These are phyloP conservation scores for Lathyrus aphaca DNA, from an alignment of 306 rosid species.

Conservation along the genomic window DNA sequence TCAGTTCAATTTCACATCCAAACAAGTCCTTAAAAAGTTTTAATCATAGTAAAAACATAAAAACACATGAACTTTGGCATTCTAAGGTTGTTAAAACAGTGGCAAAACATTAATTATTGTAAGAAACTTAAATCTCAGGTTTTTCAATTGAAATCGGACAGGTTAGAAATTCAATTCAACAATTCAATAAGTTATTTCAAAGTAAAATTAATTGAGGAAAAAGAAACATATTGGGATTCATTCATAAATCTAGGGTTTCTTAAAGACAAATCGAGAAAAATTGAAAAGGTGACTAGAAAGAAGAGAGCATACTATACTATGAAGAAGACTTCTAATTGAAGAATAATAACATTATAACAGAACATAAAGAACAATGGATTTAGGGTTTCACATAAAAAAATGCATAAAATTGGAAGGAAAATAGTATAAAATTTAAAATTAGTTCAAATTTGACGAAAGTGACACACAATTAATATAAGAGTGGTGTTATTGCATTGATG, in stretches of 20 bases:
- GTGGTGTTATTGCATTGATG: neutral
- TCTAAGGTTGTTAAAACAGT: neutral
- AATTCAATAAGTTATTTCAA: too few species aligned
- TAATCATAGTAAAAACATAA: neutral
- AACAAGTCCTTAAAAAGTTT: neutral
- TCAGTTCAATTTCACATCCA: neutral
- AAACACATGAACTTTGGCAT: neutral
- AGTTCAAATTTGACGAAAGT: neutral
- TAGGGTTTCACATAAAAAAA: constrained; percentile 3
- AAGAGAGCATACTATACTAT: too few species aligned
- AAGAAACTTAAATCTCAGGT: too few species aligned
- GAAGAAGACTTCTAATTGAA: neutral
- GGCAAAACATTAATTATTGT: neutral
- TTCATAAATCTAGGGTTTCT: too few species aligned
- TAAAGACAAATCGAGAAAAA: too few species aligned
- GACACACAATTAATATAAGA: neutral
- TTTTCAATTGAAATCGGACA: too few species aligned
- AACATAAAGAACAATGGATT: neutral
- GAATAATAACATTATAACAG: neutral
- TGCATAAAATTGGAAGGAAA: constrained; percentile 12
- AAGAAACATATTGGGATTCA: too few species aligned
- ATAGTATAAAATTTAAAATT: neutral
- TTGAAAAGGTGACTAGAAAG: too few species aligned
- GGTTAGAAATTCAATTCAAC: too few species aligned
- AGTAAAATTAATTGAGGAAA: too few species aligned